A percentile compares a stretch with the other conserved stretches of the same genome.
These are phyloP conservation scores for Aspergillus ruber DNA, from an alignment of 2,329 filamentous ascomycete genomes.

Conservation along the genomic window DNA sequence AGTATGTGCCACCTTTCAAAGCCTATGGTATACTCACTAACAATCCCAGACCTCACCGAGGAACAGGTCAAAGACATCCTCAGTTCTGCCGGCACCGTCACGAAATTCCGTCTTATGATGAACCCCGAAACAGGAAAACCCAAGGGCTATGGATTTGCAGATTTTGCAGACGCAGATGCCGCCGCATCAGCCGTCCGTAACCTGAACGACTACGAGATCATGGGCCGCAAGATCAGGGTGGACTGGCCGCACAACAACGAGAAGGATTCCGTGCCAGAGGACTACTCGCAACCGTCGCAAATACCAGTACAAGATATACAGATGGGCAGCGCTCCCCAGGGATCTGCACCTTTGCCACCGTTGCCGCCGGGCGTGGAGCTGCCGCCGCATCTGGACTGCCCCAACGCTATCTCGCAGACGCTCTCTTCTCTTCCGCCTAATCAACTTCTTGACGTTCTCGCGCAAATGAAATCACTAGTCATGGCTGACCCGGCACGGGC, in stretches of 20 bases:
- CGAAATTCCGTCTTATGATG: constrained; percentile 89
- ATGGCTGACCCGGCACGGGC: constrained; percentile 74
- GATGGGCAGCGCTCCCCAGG: constrained; percentile 31
- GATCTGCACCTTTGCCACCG: constrained; percentile 60
- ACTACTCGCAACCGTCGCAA: constrained; percentile 41
- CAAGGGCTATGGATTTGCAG: constrained; percentile 94
- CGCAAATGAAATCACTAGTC: constrained; percentile 90
- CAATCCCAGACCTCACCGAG: constrained; percentile 73
- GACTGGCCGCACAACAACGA: constrained; percentile 94
- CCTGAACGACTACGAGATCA: constrained; percentile 89
- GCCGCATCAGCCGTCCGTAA: constrained; percentile 93
- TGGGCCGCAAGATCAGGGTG: constrained; percentile 87
- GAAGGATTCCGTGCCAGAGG: constrained; percentile 55
- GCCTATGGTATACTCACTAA: constrained; percentile 10
- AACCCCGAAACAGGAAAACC: constrained; percentile 91
- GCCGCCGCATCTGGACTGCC: constrained; percentile 72
- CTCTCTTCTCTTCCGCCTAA: constrained; percentile 78
- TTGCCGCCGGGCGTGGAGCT: constrained; percentile 81
- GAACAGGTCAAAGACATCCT: constrained; percentile 95
- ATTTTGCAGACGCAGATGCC: constrained; percentile 87
- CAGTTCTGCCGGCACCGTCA: constrained; percentile 78
- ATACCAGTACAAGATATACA: constrained; percentile 31
- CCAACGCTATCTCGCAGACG: constrained; percentile 87
- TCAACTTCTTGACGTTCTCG: constrained; percentile 86
- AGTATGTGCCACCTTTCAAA: constrained; percentile 54